A percentile compares a stretch with the other conserved stretches of the same genome.
phyloP scores from a whole-genome alignment of 352 stramenopile species.

The Pythium brassicae region DNA sequence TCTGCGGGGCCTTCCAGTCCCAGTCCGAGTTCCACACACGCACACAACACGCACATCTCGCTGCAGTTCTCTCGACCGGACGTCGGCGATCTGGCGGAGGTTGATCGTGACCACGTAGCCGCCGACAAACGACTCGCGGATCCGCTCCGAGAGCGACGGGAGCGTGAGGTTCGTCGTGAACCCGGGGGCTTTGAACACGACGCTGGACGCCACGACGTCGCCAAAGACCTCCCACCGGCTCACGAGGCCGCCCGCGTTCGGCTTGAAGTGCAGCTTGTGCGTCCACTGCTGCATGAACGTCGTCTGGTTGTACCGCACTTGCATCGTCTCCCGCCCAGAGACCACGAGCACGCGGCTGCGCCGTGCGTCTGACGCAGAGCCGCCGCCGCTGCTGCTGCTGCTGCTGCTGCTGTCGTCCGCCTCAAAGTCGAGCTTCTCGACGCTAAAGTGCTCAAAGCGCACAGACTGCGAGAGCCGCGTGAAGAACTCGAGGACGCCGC shows the following conservation, averaged over 20 bases:
- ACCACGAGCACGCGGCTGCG: slow-evolving; percentile 61
- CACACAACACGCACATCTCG: slow-evolving; percentile 36
- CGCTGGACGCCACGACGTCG: slow-evolving; percentile 80
- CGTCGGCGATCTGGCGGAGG: slow-evolving; percentile 60
- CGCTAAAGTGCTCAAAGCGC: slow-evolving; percentile 68
- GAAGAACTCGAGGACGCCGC: slow-evolving; percentile 78
- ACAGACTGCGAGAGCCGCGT: slow-evolving; percentile 61
- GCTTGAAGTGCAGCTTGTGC: slow-evolving; percentile 84
- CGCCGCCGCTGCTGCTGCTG: background rate
- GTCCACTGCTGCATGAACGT: slow-evolving; percentile 87
- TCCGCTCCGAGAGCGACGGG: slow-evolving; percentile 72
- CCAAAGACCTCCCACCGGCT: slow-evolving; percentile 86
- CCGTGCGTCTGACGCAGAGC: slow-evolving; percentile 6
- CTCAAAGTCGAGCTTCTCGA: slow-evolving; percentile 69
- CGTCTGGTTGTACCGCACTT: slow-evolving; percentile 75
- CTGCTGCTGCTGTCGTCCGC: slow-evolving; percentile 22
- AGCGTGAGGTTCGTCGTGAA: slow-evolving; percentile 80
- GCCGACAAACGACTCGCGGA: slow-evolving; percentile 80
- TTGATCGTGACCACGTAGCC: slow-evolving; percentile 76
- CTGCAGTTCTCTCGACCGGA: slow-evolving; percentile 51
- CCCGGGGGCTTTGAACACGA: slow-evolving; percentile 76
- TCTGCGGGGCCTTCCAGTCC: background rate
- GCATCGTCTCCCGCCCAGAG: slow-evolving; percentile 76
- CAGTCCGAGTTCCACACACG: background rate
- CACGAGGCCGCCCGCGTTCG: slow-evolving; percentile 32